Conservation (phyloP, 2,329 filamentous ascomycete species). For the Beauveria caledonica region DNA sequence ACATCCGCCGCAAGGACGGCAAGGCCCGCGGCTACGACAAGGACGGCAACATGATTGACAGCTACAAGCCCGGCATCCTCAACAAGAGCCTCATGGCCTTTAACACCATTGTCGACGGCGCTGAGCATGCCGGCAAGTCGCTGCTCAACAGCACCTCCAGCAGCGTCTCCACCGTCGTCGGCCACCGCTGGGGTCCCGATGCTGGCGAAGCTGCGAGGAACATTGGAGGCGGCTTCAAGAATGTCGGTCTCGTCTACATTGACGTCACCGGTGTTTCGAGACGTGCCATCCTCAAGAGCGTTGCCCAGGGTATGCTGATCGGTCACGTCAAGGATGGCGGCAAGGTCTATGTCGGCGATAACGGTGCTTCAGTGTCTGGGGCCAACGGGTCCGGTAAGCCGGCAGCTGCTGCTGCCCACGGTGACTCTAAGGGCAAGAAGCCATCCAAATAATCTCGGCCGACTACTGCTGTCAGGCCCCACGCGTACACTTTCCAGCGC, state of each 20-base stretch:
- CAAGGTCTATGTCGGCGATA: constrained; percentile 63
- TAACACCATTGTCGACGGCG: constrained; percentile 85
- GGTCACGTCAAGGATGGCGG: constrained; percentile 68
- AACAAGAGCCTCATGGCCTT: constrained; percentile 98
- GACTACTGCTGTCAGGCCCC: not conserved
- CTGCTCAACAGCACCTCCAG: constrained; percentile 65
- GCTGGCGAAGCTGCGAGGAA: constrained; percentile 69
- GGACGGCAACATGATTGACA: constrained; percentile 55
- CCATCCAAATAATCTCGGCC: not conserved
- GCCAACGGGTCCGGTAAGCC: constrained; percentile 10
- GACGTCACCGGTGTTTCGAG: constrained; percentile 90
- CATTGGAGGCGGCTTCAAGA: constrained; percentile 82
- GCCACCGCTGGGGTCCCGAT: constrained; percentile 82
- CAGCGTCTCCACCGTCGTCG: constrained; percentile 78
- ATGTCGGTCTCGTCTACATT: constrained; percentile 94
- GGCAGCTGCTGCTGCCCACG: constrained; percentile 18
- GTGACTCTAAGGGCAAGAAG: constrained; percentile 14
- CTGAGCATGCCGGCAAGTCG: constrained; percentile 77
- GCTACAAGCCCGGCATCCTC: constrained; percentile 81
- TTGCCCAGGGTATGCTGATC: constrained; percentile 93
- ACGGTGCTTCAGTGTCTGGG: constrained; percentile 19
- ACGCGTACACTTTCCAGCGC: not conserved
- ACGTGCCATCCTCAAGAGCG: constrained; percentile 82
- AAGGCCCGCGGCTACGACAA: constrained; percentile 54
- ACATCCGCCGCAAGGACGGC: constrained; percentile 46